Conservation (phyloP, 192 early-diverging fungal species). For the Chytriomyces sp. region DNA sequence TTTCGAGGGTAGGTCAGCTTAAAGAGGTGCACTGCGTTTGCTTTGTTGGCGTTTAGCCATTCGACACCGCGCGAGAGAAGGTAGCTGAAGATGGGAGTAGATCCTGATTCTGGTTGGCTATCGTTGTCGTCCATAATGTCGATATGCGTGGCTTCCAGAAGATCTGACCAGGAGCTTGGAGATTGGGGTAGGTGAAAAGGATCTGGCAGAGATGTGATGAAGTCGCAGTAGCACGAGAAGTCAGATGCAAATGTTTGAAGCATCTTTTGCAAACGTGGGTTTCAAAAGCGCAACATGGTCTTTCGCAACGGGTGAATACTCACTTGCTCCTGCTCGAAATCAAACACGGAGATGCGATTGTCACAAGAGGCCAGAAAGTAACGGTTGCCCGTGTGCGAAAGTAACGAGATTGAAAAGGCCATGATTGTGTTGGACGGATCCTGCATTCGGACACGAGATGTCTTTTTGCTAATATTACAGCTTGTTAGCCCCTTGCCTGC, state of each 20-base stretch:
- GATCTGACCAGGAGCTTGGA: constrained; percentile 27
- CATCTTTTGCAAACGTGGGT: constrained; percentile 27
- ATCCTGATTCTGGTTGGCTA: background rate
- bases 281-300: background rate
- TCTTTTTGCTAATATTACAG: background rate
- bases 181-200: constrained; percentile 25
- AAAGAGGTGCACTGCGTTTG: constrained; percentile 86
- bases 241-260: constrained; percentile 65
- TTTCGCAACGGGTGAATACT: background rate
- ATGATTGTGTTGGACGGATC: constrained; percentile 75
- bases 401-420: constrained; percentile 93
- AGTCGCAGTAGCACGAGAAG: constrained; percentile 92
- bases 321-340: constrained; percentile 80
- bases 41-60: constrained; percentile 79
- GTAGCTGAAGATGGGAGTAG: constrained; percentile 62
- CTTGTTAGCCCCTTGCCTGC: background rate
- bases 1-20: constrained; percentile 80
- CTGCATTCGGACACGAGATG: background rate
- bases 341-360: constrained; percentile 84
- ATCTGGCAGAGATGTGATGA: background rate
- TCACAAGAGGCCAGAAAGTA: constrained; percentile 92
- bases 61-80: constrained; percentile 90
- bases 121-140: constrained; percentile 31
- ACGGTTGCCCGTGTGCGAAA: constrained; percentile 90
- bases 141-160: constrained; percentile 31